A percentile compares a stretch with the other conserved stretches of the same genome.
Conservation (phyloP, 192 early-diverging fungal genomes). For the Podila epigama region DNA sequence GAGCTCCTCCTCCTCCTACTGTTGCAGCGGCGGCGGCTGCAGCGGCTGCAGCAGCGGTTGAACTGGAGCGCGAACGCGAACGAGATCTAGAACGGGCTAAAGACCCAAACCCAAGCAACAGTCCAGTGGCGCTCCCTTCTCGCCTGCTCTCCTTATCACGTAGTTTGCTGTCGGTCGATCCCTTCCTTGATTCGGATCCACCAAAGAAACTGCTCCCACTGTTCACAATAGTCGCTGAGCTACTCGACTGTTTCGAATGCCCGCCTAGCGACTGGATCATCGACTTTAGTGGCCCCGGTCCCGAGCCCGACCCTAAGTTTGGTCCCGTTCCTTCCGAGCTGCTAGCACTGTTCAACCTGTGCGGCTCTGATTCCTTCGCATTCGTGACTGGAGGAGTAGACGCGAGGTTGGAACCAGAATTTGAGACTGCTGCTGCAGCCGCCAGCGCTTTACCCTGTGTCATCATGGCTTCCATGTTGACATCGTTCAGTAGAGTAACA, state of each 20-base stretch:
- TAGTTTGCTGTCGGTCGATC: neutral
- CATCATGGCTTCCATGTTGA: slow-evolving; percentile 68
- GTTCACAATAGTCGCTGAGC: neutral
- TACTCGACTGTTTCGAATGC: slow-evolving; percentile 5
- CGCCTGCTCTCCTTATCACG: neutral
- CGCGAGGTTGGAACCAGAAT: neutral
- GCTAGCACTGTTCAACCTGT: too few species aligned
- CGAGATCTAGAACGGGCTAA: slow-evolving; percentile 13
- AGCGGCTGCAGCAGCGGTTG: neutral
- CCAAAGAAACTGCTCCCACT: neutral
- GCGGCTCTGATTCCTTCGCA: too few species aligned
- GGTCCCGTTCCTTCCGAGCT: too few species aligned
- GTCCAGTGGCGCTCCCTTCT: slow-evolving; percentile 28
- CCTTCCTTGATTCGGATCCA: neutral
- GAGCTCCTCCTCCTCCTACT: neutral
- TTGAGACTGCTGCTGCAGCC: neutral
- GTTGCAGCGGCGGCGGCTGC: neutral
- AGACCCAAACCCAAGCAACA: slow-evolving; percentile 28
- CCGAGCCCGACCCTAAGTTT: too few species aligned
- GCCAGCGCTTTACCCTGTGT: slow-evolving; percentile 26
- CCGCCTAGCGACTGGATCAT: slow-evolving; percentile 43
- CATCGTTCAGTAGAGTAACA: slow-evolving; percentile 65
- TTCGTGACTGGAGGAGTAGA: neutral
- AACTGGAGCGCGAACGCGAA: slow-evolving; percentile 22
- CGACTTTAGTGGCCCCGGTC: slow-evolving; percentile 22